These are phyloP conservation scores for Penicillium occitanis DNA, from an alignment of 2,329 filamentous ascomycete genomes.

Conservation along the genomic window DNA sequence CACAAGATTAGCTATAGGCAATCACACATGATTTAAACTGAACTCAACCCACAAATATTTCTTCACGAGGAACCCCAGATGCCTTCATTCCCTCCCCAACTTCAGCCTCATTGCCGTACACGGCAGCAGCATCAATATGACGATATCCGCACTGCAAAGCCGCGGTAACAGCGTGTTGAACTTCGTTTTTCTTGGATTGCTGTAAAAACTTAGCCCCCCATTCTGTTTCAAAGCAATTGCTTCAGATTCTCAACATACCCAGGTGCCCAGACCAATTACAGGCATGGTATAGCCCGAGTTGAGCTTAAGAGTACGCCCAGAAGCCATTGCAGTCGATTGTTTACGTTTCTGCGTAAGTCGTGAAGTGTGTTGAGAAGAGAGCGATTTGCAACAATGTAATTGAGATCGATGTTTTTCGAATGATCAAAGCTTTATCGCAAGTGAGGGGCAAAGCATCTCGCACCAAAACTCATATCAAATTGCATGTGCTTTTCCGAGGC, in stretches of 20 bases:
- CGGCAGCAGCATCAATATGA: neutral
- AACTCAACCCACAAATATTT: neutral
- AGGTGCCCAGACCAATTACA: neutral
- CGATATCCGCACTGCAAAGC: neutral
- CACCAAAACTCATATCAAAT: neutral
- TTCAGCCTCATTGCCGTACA: neutral
- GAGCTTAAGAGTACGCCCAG: neutral
- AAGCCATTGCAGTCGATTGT: neutral
- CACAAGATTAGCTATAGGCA: constrained; percentile 34
- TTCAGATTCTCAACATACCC: neutral
- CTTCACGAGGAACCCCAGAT: neutral
- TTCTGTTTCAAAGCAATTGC: neutral
- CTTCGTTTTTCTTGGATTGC: neutral
- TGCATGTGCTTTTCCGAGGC: neutral
- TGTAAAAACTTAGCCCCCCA: neutral
- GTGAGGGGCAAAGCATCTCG: neutral
- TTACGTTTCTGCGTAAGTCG: neutral
- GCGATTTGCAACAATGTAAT: neutral
- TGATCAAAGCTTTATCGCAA: neutral
- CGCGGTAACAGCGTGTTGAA: neutral
- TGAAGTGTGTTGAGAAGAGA: neutral
- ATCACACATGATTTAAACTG: no score
- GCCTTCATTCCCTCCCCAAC: neutral
- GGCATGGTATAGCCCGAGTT: neutral
- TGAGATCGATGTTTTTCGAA: neutral